Base-by-base conservation (phyloP, 345 rosid genomes). In the Excoecaria agallocha region DNA sequence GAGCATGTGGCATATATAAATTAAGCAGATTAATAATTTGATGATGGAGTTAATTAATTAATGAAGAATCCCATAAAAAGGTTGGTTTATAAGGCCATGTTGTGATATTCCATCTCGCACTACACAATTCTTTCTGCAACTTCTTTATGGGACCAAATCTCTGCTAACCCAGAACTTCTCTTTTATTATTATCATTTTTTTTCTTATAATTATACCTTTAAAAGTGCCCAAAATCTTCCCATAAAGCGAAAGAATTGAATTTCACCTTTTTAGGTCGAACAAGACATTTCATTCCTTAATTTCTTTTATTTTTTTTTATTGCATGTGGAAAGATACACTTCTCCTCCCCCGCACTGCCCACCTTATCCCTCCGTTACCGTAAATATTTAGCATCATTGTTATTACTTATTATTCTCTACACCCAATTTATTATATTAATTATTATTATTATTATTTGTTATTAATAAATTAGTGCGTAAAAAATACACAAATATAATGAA, bases 121-220 rank as follows among this genome's bases (percentile, higher is more conserved):
- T 78, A 78, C 75, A 70, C 79, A 77, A 84, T 84, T 83, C 86
- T 39, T 79, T 54, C 73, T 84, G 85, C 83, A 78, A 82, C 71
- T 84, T 87, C 85, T 84, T 89, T 89, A 78, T 56, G 79, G 82
- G 78, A 84, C 88, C 89, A 85, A 87, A 85, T 84, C 83, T 78
- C 74, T 68, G 74, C 72, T 67, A 37, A 72, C 41, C 58, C 39
- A 49, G 60, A 52, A 72, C 68, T 66, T 30, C 30, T 30, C 30
- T 30, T 30, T 30, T 30, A 30, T 30, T 30, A 30, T 30, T 30
- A 30, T 30, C 2, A 30, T 30, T 30, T 30, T n/a, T n/a, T 30
- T 30, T 30, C 30, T 30, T 30, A 30, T 30, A 30, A 30, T 30
- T 30, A 30, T 30, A 30, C 67, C 70, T 81, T 79, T 74, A 76